Evolutionary conservation across 2,329 filamentous ascomycete species (phyloP).

Genomic region (Fusarium chaquense): DNA sequence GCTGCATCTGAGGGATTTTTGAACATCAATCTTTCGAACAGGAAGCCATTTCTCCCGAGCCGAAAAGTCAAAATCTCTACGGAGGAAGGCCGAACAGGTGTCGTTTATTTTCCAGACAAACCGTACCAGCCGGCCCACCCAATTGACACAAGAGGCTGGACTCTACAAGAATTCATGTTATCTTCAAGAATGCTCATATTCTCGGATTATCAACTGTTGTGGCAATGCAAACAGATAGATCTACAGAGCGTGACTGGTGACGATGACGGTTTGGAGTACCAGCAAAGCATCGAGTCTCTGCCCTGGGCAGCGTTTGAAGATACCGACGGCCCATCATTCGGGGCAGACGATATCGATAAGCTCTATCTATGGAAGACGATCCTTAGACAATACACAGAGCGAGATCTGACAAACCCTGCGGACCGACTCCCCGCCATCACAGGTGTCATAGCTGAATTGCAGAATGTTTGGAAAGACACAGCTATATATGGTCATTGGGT

Average conservation of each 20-base stretch:
- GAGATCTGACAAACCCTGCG: rapidly evolving
- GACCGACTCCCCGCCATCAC: not conserved
- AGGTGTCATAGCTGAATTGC: not conserved
- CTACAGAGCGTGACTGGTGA: not conserved
- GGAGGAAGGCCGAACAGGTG: rapidly evolving
- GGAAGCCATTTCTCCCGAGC: rapidly evolving
- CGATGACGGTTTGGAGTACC: rapidly evolving
- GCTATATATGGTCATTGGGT: conserved; percentile 10
- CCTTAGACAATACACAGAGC: not conserved
- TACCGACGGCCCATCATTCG: rapidly evolving
- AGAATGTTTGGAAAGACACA: not conserved
- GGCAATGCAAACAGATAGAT: not conserved
- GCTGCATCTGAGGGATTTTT: not conserved
- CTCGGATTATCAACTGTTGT: not conserved
- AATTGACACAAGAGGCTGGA: not conserved
- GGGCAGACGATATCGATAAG: not conserved
- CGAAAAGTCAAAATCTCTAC: rapidly evolving
- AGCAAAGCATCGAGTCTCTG: not conserved
- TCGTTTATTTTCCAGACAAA: not conserved
- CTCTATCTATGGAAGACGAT: not conserved
- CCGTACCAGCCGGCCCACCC: not conserved
- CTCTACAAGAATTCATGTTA: not conserved
- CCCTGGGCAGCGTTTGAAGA: not conserved
- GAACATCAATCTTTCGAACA: rapidly evolving
- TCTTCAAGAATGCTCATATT: conserved; percentile 5